phyloP scores from a whole-genome alignment of 345 rosid genomes.

The Moricandia moricandioides region DNA sequence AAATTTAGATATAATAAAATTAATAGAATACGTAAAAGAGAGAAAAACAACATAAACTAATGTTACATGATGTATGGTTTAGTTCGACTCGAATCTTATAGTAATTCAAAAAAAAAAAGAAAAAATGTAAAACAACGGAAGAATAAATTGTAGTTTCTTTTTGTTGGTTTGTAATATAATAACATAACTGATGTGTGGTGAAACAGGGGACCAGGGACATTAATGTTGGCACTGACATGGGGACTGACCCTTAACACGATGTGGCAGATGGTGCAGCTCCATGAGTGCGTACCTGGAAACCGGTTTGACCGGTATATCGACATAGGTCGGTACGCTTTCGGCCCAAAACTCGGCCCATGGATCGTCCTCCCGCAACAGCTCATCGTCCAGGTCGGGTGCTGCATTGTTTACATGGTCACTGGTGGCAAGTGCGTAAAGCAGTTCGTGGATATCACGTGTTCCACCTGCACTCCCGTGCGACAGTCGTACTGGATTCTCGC shows the following conservation, averaged over 20 bases:
- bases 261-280: constrained; percentile 98
- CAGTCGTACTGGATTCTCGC: constrained; percentile 91
- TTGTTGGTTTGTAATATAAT: not conserved
- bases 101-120: not conserved
- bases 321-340: constrained; percentile 84
- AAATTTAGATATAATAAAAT: not conserved
- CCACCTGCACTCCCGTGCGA: constrained; percentile 52
- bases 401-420: constrained; percentile 95
- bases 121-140: not conserved
- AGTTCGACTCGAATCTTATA: no score
- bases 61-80: no score
- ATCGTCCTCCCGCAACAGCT: constrained; percentile 91
- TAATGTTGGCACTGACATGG: constrained; percentile 70
- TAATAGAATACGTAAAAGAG: not conserved
- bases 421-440: constrained; percentile 93
- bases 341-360: constrained; percentile 78
- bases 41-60: not conserved
- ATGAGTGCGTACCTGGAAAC: constrained; percentile 85
- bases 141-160: not conserved
- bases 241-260: constrained; percentile 82
- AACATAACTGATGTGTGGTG: constrained; percentile 11
- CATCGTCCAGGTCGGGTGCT: constrained; percentile 88
- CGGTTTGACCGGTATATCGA: constrained; percentile 90
- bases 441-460: constrained; percentile 75
- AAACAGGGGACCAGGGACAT: constrained; percentile 84